Evolutionary conservation across 2,329 filamentous ascomycete species (phyloP).

Genomic region (Chrysoporthe austroafricana): DNA sequence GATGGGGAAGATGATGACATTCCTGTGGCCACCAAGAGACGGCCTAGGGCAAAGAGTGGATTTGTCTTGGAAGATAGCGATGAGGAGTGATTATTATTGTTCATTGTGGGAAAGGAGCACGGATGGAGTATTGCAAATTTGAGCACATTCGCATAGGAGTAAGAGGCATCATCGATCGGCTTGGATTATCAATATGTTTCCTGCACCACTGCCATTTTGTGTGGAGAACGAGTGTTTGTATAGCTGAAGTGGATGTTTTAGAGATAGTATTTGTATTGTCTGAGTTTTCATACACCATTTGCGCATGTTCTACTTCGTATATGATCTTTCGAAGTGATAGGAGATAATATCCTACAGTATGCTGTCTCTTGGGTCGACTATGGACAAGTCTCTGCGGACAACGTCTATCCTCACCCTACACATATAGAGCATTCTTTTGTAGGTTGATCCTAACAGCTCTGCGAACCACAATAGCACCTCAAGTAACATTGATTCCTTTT

Average conservation of each 20-base stretch:
- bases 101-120: not conserved
- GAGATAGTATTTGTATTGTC: not conserved
- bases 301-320: not conserved
- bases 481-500: no score
- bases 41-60: conserved; percentile 20
- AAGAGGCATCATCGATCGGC: not conserved
- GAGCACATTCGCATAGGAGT: not conserved
- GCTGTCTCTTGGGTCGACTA: no score
- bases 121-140: not conserved
- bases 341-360: no score
- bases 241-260: not conserved
- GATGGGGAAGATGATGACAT: conserved; percentile 22
- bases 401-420: no score
- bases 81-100: conserved; percentile 15
- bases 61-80: conserved; percentile 28
- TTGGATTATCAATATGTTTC: not conserved
- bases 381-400: no score
- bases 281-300: not conserved
- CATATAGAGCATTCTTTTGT: no score
- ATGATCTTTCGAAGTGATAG: no score
- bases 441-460: no score
- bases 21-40: conserved; percentile 21
- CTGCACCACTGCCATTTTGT: not conserved
- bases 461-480: no score
- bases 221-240: not conserved